Conservation (phyloP, 306 rosid genomes). For the Calophaca sinica region DNA sequence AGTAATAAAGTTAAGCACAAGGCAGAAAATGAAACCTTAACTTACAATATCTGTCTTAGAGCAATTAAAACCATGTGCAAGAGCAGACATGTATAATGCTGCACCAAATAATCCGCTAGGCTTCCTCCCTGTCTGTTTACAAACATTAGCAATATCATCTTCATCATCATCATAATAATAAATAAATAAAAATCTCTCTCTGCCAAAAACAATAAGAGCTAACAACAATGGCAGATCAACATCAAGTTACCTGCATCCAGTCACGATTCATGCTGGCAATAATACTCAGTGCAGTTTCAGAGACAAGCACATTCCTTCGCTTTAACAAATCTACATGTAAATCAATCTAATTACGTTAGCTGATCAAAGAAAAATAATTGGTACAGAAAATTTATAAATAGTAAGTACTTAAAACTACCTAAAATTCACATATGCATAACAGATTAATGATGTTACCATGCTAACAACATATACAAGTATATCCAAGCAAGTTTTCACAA, state of each 20-base stretch:
- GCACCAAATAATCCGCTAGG: slow-evolving; percentile 95
- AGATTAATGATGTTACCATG: too few relatives aligned
- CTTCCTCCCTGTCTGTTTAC: slow-evolving; percentile 86
- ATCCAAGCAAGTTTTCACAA: too few relatives aligned
- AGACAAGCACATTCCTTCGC: slow-evolving; percentile 59
- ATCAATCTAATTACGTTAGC: slow-evolving; percentile 20
- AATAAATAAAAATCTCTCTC: background rate
- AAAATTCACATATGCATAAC: too few relatives aligned
- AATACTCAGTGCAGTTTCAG: slow-evolving; percentile 72
- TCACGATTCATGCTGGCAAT: slow-evolving; percentile 90
- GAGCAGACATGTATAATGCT: slow-evolving; percentile 83
- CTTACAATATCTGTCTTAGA: slow-evolving; percentile 86
- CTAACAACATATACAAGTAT: too few relatives aligned
- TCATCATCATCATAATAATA: slow-evolving; percentile 5
- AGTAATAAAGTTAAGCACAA: too few relatives aligned
- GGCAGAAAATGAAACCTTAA: slow-evolving; percentile 39
- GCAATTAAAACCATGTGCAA: slow-evolving; percentile 73
- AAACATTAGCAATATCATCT: slow-evolving; percentile 17
- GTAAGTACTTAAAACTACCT: too few relatives aligned
- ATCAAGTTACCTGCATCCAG: slow-evolving; percentile 84
- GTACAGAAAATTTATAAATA: too few relatives aligned
- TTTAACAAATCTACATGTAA: slow-evolving; percentile 54
- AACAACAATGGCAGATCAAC: slow-evolving; percentile 15
- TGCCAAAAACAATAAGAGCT: background rate
- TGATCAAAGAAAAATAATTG: too few relatives aligned